Base-by-base conservation (phyloP, 352 stramenopile species). In the Thalassiosira hispida region DNA sequence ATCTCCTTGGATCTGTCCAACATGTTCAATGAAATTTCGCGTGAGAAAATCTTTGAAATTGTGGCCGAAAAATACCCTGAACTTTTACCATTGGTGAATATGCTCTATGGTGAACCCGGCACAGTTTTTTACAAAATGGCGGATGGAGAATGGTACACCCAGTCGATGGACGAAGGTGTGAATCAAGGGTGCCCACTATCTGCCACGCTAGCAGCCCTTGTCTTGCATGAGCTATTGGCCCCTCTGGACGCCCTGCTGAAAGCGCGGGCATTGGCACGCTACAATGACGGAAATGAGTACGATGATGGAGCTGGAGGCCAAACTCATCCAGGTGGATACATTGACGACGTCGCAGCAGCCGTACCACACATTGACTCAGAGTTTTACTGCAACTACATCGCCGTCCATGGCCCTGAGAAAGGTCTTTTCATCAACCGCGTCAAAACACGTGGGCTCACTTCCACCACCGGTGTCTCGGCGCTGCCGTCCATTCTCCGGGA, bases 11-110 rank as follows among this genome's bases (percentile, higher is more conserved):
- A 73, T 12, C 18, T 73, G 4, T 42, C 11, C 9, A 73, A 73
- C 42, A 60, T 64, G 53, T 73, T 73, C 49, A 73, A 66, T 40
- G 38, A 27, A 5, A 18, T 72, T 18, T 72, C 63, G 2, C 3
- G 63, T 4, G 11, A 31, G 1, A n/a, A 9, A 31, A 23, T 62
- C 11, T 62, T 72, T n/a, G 11, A 72, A 6, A 59, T 72, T 16
- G 51, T 69, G 5, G n/a, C 14, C 1, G n/a, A 16, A 0, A 35
- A 44, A 14, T 72, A 56, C 46, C 63, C 63, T 6, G 20, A 70
- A 35, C 29, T 70, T 3, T 9, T 46, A 0, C 40, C 40, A 51
- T 16, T 70, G 6, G 29, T 25, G 3, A 27, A n/a, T 1, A n/a
- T 69, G 2, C 23, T 70, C 0, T 70, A 70, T 38, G 20, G 2